These are phyloP conservation scores for Dactylellina drechsleri DNA, from an alignment of 2,329 filamentous ascomycete genomes.

Conservation along the genomic window DNA sequence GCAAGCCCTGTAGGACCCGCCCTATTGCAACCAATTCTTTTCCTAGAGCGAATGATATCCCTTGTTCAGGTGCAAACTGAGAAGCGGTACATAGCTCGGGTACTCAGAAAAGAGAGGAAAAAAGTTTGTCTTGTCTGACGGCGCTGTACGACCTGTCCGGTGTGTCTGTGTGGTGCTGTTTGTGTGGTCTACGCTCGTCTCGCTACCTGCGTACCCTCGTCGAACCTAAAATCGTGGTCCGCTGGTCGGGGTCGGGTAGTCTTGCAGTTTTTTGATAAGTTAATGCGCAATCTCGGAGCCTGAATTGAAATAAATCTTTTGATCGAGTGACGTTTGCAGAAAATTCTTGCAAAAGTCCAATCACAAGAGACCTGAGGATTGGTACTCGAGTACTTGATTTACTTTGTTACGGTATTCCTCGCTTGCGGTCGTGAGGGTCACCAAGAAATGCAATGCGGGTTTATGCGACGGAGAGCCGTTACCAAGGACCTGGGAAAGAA, in stretches of 20 bases:
- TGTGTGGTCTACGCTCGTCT: slow-evolving; percentile 39
- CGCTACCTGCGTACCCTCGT: slow-evolving; percentile 8
- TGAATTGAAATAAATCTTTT: too few relatives aligned
- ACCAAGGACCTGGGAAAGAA: slow-evolving; percentile 30
- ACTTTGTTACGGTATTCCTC: too few relatives aligned
- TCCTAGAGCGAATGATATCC: slow-evolving; percentile 38
- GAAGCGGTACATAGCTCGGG: slow-evolving; percentile 18
- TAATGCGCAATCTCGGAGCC: not conserved
- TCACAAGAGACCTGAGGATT: not conserved
- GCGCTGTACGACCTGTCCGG: slow-evolving; percentile 1
- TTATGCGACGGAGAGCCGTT: slow-evolving; percentile 19
- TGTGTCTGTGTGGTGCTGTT: slow-evolving; percentile 29
- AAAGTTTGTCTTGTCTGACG: slow-evolving; percentile 17
- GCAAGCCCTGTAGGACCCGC: slow-evolving; percentile 45
- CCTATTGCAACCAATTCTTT: slow-evolving; percentile 29
- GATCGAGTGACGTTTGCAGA: too few relatives aligned
- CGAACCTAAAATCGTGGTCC: slow-evolving; percentile 14
- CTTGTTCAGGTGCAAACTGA: slow-evolving; percentile 11
- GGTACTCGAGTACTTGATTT: too few relatives aligned
- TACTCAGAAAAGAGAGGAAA: slow-evolving; percentile 22
- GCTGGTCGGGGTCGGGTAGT: slow-evolving; percentile 33
- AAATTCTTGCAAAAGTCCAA: too few relatives aligned
- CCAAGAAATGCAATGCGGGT: slow-evolving; percentile 21
- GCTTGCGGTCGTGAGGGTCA: not conserved
- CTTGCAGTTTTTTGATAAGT: slow-evolving; percentile 18